These are phyloP conservation scores for Colletotrichum chrysophilum DNA, from an alignment of 2,329 filamentous ascomycete genomes.

Conservation along the genomic window DNA sequence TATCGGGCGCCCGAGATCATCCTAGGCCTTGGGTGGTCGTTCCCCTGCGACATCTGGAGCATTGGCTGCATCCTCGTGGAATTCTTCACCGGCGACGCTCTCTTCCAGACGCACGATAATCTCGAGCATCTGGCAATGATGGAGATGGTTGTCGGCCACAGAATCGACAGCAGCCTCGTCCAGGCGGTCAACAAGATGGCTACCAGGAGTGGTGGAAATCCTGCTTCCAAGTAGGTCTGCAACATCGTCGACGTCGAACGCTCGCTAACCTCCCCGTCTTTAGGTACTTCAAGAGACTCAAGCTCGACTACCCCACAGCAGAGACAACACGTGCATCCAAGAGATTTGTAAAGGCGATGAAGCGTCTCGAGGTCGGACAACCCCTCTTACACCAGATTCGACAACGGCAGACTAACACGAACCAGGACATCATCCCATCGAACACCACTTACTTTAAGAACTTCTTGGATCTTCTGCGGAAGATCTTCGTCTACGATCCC, in stretches of 20 bases:
- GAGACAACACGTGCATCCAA: conserved; percentile 70
- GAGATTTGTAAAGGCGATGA: conserved; percentile 76
- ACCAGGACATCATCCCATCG: conserved; percentile 68
- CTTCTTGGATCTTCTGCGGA: conserved; percentile 68
- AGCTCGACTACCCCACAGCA: conserved; percentile 67
- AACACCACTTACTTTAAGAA: conserved; percentile 64
- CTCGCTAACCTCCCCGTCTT: background rate
- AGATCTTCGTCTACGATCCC: conserved; percentile 74
- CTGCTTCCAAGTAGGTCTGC: conserved; percentile 65
- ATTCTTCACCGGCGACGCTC: conserved; percentile 73
- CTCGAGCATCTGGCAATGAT: conserved; percentile 79
- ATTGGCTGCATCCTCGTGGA: conserved; percentile 76
- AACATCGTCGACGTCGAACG: background rate
- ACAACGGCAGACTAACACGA: conserved; percentile 21
- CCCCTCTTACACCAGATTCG: background rate
- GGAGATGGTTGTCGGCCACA: conserved; percentile 68
- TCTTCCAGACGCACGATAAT: conserved; percentile 77
- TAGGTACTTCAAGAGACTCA: conserved; percentile 71
- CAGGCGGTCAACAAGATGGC: conserved; percentile 61
- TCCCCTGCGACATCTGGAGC: conserved; percentile 76
- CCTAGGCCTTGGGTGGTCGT: conserved; percentile 73
- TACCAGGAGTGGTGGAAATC: conserved; percentile 61
- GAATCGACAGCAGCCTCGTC: conserved; percentile 65
- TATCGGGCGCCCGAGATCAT: conserved; percentile 76
- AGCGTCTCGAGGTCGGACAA: conserved; percentile 62